A percentile compares a stretch with the other conserved stretches of the same genome.
These are phyloP conservation scores for Alloteropsis semialata DNA, from an alignment of 176 grass and related monocot genomes.

Conservation along the genomic window DNA sequence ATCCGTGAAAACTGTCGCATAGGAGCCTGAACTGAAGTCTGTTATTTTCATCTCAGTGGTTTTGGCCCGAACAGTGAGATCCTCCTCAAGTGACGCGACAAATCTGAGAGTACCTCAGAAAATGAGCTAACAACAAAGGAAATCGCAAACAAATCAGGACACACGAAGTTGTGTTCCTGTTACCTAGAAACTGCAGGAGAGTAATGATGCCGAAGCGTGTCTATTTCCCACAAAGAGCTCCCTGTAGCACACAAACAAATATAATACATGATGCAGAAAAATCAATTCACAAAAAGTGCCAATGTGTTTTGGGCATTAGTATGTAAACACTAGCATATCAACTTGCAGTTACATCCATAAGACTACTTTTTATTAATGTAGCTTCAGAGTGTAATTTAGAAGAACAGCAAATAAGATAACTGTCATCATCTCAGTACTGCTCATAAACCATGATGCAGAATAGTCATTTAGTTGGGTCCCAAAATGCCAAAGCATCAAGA, in stretches of 20 bases:
- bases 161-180: not conserved
- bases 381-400: not conserved
- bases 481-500: not conserved
- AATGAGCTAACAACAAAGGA: constrained; percentile 26
- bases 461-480: constrained; percentile 18
- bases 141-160: constrained; percentile 5
- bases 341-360: not conserved
- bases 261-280: constrained; percentile 11
- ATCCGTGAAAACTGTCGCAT: constrained; percentile 85
- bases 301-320: constrained; percentile 4
- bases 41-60: constrained; percentile 83
- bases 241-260: constrained; percentile 40
- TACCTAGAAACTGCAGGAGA: constrained; percentile 91
- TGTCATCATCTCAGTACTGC: not conserved
- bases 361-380: not conserved
- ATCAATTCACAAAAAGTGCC: not conserved
- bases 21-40: constrained; percentile 92
- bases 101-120: constrained; percentile 51
- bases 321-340: constrained; percentile 11
- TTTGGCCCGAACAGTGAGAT: constrained; percentile 89
- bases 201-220: constrained; percentile 80
- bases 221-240: constrained; percentile 96
- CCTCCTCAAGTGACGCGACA: constrained; percentile 79
- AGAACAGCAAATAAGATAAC: not conserved
- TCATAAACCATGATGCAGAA: not conserved